A percentile compares a stretch with the other conserved stretches of the same genome.
These are phyloP conservation scores for Kazachstania psychrophila DNA, from an alignment of 805 yeast species.

Conservation along the genomic window DNA sequence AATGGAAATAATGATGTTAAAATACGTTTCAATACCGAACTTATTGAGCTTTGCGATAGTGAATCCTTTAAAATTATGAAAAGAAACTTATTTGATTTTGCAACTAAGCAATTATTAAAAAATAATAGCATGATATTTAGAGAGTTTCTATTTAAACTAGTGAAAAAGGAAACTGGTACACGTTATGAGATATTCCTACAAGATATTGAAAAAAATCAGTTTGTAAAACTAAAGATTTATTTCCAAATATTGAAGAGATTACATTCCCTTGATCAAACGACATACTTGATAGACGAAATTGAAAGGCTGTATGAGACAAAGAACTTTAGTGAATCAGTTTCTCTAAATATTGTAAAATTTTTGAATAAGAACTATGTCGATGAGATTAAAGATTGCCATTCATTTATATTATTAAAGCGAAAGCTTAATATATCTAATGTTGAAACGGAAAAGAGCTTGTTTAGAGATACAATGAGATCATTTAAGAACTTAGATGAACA, in stretches of 20 bases:
- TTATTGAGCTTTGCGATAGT: constrained; percentile 17
- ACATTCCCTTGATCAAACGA: constrained; percentile 10
- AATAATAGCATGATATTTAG: constrained; percentile 7
- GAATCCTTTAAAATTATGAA: constrained; percentile 17
- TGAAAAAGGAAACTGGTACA: constrained; percentile 13
- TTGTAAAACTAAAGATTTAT: constrained; percentile 9
- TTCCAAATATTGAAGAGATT: constrained; percentile 10
- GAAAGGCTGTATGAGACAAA: constrained; percentile 6
- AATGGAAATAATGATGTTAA: constrained; percentile 7
- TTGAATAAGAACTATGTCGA: constrained; percentile 19
- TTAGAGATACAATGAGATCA: constrained; percentile 12
- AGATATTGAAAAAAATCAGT: constrained; percentile 1
- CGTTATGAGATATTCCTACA: constrained; percentile 1
- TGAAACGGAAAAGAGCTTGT: constrained; percentile 22
- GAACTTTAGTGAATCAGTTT: neutral
- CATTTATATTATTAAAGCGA: constrained; percentile 19
- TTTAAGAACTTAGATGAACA: neutral
- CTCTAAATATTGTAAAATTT: constrained; percentile 9
- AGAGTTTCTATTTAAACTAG: constrained; percentile 11
- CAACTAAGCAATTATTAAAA: constrained; percentile 9
- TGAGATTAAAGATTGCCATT: constrained; percentile 13
- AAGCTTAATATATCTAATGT: constrained; percentile 21
- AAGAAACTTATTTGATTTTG: constrained; percentile 12
- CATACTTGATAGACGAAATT: constrained; percentile 9
- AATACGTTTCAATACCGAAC: constrained; percentile 13